These are phyloP conservation scores for Cladosporium sp. DNA, from an alignment of 2,329 filamentous ascomycete genomes.

Conservation along the genomic window DNA sequence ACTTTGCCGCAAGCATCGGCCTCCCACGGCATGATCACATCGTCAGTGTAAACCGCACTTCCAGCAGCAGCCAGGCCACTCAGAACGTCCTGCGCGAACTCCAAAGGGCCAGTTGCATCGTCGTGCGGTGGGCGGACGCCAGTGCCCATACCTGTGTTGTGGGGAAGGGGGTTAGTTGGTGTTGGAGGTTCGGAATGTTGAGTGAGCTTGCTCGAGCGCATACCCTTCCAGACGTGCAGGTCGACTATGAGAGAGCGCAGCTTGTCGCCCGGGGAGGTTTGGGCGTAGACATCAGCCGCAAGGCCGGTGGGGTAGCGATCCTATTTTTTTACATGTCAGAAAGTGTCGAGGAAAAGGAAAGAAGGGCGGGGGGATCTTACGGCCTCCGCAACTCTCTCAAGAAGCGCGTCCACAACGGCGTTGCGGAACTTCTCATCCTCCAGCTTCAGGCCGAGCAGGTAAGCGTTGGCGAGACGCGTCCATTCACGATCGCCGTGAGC, in stretches of 20 bases:
- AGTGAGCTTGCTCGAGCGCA: background rate
- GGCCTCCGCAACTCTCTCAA: slow-evolving; percentile 11
- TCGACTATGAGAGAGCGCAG: slow-evolving; percentile 21
- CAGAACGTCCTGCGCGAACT: slow-evolving; percentile 16
- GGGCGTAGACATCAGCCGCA: slow-evolving; percentile 18
- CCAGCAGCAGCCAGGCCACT: slow-evolving; percentile 6
- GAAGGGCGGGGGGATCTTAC: background rate
- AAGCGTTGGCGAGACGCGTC: slow-evolving; percentile 19
- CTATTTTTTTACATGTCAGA: background rate
- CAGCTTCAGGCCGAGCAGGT: slow-evolving; percentile 23
- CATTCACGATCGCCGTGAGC: slow-evolving; percentile 19
- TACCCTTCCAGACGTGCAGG: slow-evolving; percentile 21
- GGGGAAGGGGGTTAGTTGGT: background rate
- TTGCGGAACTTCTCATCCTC: slow-evolving; percentile 26
- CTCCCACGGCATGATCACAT: slow-evolving; percentile 17
- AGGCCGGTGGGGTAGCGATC: slow-evolving; percentile 20
- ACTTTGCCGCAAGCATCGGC: background rate
- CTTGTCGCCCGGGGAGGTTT: slow-evolving; percentile 14
- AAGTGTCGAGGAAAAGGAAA: background rate
- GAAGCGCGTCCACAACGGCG: slow-evolving; percentile 19
- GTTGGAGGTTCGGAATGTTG: too few relatives aligned
- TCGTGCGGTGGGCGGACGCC: slow-evolving; percentile 17
- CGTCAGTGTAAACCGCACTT: slow-evolving; percentile 6
- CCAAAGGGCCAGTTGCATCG: slow-evolving; percentile 17
- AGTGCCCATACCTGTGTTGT: slow-evolving; percentile 8